Evolutionary conservation across 108 stramenopile species (phyloP).

Genomic region (Nitzschia sp.): DNA sequence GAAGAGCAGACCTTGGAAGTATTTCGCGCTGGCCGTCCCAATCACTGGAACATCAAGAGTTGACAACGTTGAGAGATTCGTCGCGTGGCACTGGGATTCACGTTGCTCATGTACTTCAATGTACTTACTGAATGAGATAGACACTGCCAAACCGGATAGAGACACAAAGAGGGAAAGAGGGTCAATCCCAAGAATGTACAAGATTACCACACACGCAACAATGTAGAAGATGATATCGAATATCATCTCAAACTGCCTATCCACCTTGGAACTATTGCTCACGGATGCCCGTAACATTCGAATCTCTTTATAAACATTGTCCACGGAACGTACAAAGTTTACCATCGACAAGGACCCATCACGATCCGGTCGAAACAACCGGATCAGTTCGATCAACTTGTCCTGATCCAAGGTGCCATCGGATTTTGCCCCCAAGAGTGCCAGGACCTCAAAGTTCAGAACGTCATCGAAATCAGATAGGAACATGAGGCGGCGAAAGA

Average conservation of each 20-base stretch:
- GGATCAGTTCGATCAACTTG: constrained; percentile 53
- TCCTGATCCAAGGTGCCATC: constrained; percentile 39
- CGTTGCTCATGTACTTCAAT: background rate
- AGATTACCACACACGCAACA: constrained; percentile 31
- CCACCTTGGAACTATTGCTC: constrained; percentile 30
- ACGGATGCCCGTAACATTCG: constrained; percentile 24
- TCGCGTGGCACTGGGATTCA: background rate
- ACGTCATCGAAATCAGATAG: background rate
- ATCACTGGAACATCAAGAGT: constrained; percentile 44
- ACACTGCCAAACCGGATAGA: background rate
- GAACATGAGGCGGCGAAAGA: constrained; percentile 43
- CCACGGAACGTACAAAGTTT: constrained; percentile 53
- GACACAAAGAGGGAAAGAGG: constrained; percentile 17
- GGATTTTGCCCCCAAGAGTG: constrained; percentile 35
- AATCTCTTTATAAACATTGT: constrained; percentile 16
- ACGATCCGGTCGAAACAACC: constrained; percentile 46
- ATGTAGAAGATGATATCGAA: constrained; percentile 60
- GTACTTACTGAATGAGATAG: constrained; percentile 3
- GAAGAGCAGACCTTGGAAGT: constrained; percentile 38
- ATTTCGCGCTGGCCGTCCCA: constrained; percentile 51
- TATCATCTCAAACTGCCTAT: constrained; percentile 56
- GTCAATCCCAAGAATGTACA: constrained; percentile 25
- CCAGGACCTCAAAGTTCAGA: constrained; percentile 42
- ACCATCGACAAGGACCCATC: constrained; percentile 43
- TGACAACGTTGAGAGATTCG: constrained; percentile 12